Percentiles rank a stretch among this genome's conserved stretches.
These are phyloP conservation scores for Astragalus glycyphyllos DNA, from an alignment of 306 rosid genomes.

Conservation along the genomic window DNA sequence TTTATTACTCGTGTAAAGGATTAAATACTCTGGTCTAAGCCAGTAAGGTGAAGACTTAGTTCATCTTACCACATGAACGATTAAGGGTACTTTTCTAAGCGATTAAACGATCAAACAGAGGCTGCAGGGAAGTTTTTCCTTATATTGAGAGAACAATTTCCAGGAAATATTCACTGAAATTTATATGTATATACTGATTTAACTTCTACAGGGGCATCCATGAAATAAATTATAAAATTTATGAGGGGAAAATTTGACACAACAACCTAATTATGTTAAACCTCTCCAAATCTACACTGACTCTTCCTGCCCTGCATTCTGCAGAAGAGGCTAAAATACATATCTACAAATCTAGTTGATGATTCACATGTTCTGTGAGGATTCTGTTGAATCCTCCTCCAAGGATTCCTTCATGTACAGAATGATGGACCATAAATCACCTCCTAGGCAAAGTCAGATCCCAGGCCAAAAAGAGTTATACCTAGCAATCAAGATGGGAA, in stretches of 20 bases:
- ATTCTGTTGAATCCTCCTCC: constrained; percentile 45
- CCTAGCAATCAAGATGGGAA: constrained; percentile 48
- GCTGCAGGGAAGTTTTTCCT: constrained; percentile 34
- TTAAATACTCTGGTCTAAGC: too few relatives aligned
- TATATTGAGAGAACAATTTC: constrained; percentile 29
- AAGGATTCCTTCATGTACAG: constrained; percentile 46
- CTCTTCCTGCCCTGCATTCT: constrained; percentile 74
- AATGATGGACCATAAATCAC: constrained; percentile 44
- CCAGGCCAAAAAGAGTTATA: constrained; percentile 45
- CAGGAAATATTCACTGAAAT: constrained; percentile 43
- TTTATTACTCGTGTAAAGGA: too few relatives aligned
- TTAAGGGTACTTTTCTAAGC: too few relatives aligned
- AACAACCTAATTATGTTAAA: constrained; percentile 66
- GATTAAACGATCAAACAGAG: background rate
- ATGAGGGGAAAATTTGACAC: constrained; percentile 35
- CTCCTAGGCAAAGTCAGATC: constrained; percentile 46
- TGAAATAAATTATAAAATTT: constrained; percentile 54
- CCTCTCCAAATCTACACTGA: constrained; percentile 71
- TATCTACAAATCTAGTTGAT: constrained; percentile 71
- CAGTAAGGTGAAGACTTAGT: too few relatives aligned
- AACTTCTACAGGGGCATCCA: constrained; percentile 47
- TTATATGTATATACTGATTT: constrained; percentile 43
- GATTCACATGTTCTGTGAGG: constrained; percentile 45
- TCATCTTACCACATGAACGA: too few relatives aligned
- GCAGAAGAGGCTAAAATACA: constrained; percentile 69